phyloP scores from a whole-genome alignment of 2,329 filamentous ascomycete species.

The Aureobasidium sp. region DNA sequence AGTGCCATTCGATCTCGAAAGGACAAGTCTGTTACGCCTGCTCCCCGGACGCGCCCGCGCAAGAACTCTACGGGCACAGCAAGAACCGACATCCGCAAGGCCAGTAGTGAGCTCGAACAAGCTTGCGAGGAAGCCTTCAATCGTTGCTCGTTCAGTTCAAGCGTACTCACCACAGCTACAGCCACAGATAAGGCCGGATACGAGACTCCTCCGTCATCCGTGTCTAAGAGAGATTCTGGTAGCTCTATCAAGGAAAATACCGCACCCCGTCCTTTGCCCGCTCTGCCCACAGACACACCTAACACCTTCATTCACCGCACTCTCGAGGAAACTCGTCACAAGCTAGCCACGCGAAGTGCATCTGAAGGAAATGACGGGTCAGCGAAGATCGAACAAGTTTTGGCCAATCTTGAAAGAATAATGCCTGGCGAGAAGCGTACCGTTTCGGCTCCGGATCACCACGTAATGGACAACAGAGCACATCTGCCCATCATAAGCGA shows the following conservation, averaged over 20 bases:
- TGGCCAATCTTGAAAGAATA: slow-evolving; percentile 39
- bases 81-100: slow-evolving; percentile 72
- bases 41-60: slow-evolving; percentile 28
- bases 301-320: slow-evolving; percentile 49
- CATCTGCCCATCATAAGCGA: slow-evolving; percentile 48
- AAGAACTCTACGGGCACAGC: slow-evolving; percentile 40
- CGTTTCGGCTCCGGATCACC: slow-evolving; percentile 40
- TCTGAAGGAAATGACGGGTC: slow-evolving; percentile 38
- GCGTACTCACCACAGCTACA: slow-evolving; percentile 30
- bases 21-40: slow-evolving; percentile 25
- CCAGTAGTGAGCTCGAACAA: slow-evolving; percentile 78
- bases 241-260: slow-evolving; percentile 26
- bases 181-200: slow-evolving; percentile 35
- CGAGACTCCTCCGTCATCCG: slow-evolving; percentile 48
- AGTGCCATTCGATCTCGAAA: slow-evolving; percentile 31
- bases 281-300: slow-evolving; percentile 41
- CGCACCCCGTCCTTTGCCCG: slow-evolving; percentile 40
- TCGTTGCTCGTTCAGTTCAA: slow-evolving; percentile 52
- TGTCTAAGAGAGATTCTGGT: slow-evolving; percentile 29
- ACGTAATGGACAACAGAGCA: slow-evolving; percentile 26
- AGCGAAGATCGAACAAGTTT: slow-evolving; percentile 52
- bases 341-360: slow-evolving; percentile 47
- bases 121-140: slow-evolving; percentile 92
- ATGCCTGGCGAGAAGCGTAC: slow-evolving; percentile 34
- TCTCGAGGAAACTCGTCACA: slow-evolving; percentile 51